These are phyloP conservation scores for Fusarium tjaetaba DNA, from an alignment of 2,329 filamentous ascomycete genomes.

Conservation along the genomic window DNA sequence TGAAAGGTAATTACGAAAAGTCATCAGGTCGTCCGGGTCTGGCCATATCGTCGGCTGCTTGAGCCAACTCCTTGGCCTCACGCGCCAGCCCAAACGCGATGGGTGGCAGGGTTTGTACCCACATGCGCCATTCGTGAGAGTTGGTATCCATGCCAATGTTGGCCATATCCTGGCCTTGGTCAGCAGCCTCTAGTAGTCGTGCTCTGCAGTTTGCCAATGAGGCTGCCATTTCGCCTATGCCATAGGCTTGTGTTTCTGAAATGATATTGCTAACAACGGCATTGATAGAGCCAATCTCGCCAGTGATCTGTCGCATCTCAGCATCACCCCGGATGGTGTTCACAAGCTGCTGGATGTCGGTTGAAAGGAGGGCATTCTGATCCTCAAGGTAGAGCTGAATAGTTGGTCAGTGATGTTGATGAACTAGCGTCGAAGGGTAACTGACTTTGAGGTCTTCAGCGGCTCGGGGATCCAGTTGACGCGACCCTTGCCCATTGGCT, in stretches of 20 bases:
- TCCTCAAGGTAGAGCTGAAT: conserved; percentile 80
- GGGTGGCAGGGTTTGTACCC: conserved; percentile 78
- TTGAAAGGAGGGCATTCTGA: conserved; percentile 80
- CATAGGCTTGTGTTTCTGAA: conserved; percentile 68
- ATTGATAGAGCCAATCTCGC: conserved; percentile 76
- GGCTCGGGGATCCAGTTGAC: conserved; percentile 51
- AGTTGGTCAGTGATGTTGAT: conserved; percentile 4
- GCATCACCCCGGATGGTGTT: conserved; percentile 74
- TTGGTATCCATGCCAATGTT: conserved; percentile 59
- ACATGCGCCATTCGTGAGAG: conserved; percentile 67
- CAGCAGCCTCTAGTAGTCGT: conserved; percentile 70
- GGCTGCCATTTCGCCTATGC: conserved; percentile 62
- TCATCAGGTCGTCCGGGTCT: conserved; percentile 52
- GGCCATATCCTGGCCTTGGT: conserved; percentile 69
- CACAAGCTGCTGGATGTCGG: conserved; percentile 85
- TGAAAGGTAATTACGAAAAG: conserved; percentile 54
- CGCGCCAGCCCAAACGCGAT: conserved; percentile 88
- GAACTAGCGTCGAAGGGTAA: background rate
- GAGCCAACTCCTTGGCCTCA: conserved; percentile 78
- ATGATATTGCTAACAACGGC: conserved; percentile 77
- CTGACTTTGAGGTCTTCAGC: conserved; percentile 62
- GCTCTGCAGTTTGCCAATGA: conserved; percentile 71
- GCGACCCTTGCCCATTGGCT: conserved; percentile 53
- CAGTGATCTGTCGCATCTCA: conserved; percentile 70
- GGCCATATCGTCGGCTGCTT: conserved; percentile 54